Base-by-base conservation (phyloP, 2,329 filamentous ascomycete species). In the Fusarium torreyae region DNA sequence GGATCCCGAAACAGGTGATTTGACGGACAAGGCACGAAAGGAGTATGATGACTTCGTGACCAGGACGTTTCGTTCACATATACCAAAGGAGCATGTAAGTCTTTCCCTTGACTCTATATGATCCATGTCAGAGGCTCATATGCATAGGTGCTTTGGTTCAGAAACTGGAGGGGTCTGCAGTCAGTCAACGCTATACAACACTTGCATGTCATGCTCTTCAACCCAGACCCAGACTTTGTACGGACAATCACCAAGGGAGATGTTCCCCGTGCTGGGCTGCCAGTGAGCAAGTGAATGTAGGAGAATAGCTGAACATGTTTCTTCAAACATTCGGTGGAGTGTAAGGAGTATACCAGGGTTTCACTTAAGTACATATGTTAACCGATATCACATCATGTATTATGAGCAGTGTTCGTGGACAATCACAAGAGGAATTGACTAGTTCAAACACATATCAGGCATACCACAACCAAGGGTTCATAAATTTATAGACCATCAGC, bases 201-300 rank as follows among this genome's bases (percentile, higher is more conserved):
- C 78, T 96, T 98, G 76, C 95, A 98, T 79, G 91, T 98, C 75
- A 94, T 98, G 94, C 83, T 98, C 55, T 92, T 91, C 77, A 85
- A 93, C 71, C 91, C 94, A 1, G 90, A 95, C 72, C 83, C 84
- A 39, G 85, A 83, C 5, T 93, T 97, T 70, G 80, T 97, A 45
- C 81, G 83, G 52, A 82, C 88, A 57, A 85, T 97, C 65, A 97
- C 94, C 7, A 82, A 88, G 38, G 91, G 90, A 14, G 94, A 97
- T 81, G 83, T 91, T 44, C 89, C 93, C 3, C 83, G 92, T 75
- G 85, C 85, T 68, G 81, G 83, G 61, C 86, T 83, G 65, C 69
- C 68, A 33, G 63, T 70, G 33, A 49, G 53, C 26, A 63, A 55
- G 39, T 55, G 15, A 57, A 42, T 46, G 15, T 14, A 28, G 13